Evolutionary conservation across 1,284 basidiomycete genomes (phyloP).

Genomic region (Athelia sp.): DNA sequence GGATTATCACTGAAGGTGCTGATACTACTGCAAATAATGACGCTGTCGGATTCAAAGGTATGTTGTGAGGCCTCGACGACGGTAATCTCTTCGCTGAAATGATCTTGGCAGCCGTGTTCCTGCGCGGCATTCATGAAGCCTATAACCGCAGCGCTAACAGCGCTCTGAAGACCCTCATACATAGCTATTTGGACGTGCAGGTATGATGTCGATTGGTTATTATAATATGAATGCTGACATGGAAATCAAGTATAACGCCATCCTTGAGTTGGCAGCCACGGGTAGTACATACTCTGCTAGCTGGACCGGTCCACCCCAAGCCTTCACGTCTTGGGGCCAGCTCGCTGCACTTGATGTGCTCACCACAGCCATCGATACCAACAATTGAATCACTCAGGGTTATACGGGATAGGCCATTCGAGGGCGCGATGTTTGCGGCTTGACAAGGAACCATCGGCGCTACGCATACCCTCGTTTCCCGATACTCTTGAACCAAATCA

Average conservation of each 20-base stretch:
- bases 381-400: too few species aligned
- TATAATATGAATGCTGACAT: too few species aligned
- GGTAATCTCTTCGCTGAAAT: not conserved
- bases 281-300: slow-evolving; percentile 35
- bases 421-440: too few species aligned
- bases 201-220: slow-evolving; percentile 19
- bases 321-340: slow-evolving; percentile 43
- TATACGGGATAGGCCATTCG: too few species aligned
- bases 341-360: slow-evolving; percentile 41
- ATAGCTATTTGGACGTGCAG: slow-evolving; percentile 45
- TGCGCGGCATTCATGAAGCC: slow-evolving; percentile 41
- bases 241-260: slow-evolving; percentile 36
- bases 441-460: too few species aligned
- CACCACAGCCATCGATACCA: slow-evolving; percentile 30
- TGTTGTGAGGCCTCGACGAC: slow-evolving; percentile 2
- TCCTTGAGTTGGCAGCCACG: slow-evolving; percentile 39
- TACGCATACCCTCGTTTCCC: too few species aligned
- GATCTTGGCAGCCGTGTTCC: slow-evolving; percentile 32
- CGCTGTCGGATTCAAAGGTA: slow-evolving; percentile 45
- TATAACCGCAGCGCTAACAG: slow-evolving; percentile 29
- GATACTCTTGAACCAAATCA: too few species aligned
- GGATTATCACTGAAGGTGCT: slow-evolving; percentile 45
- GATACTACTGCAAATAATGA: slow-evolving; percentile 35
- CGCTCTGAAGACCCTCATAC: slow-evolving; percentile 32
- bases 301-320: slow-evolving; percentile 38